Evolutionary conservation across 257 asterid genomes (phyloP), one percentile per base, ranked within the genome.

Genomic region (Orobanche coerulescens): DNA sequence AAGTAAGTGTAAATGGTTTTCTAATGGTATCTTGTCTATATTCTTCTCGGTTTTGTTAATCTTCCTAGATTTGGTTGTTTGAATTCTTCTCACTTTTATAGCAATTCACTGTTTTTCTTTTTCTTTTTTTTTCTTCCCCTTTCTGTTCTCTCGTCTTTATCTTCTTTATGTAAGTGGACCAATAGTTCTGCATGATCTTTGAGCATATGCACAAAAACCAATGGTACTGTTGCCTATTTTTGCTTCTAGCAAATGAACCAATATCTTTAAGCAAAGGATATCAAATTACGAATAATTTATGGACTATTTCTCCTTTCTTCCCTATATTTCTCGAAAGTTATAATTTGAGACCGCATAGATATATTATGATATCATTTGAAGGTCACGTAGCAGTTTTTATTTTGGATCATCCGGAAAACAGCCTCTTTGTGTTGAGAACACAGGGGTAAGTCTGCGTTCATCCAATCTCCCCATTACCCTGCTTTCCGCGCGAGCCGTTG

Each of bases 1-100:
- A 93, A 82, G 98, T 85, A 78, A 81, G 95, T 82, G 22, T 43
- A 61, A 23, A 46, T 67, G 10, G 14, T 61, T 52, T 31, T 71
- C 64, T 43, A 52, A n/a, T 36, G 0, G 61, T 55, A 25, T 47
- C 55, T 12, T 23, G 36, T 16, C 22, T 24, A 51, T 52, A 24
- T 54, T n/a, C 42, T 43, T 47, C 36, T 46, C 11, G 49, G 58
- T 42, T 55, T n/a, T 51, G 44, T 16, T 23, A 43, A 44, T 56
- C 28, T 52, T 50, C 44, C 11, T 0, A 13, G 9, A 42, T 25
- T 40, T 26, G 16, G 33, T 5, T 59, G n/a, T 14, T 47, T 15
- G 60, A 28, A 23, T 50, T 47, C 28, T 66, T 50, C 57, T 53
- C 33, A 19, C 24, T 19, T 18, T 23, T 42, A 22, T 15, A 15